Evolutionary conservation across 441 rosid genomes (phyloP).

Genomic region (Bocquillonia castaneifolia): DNA sequence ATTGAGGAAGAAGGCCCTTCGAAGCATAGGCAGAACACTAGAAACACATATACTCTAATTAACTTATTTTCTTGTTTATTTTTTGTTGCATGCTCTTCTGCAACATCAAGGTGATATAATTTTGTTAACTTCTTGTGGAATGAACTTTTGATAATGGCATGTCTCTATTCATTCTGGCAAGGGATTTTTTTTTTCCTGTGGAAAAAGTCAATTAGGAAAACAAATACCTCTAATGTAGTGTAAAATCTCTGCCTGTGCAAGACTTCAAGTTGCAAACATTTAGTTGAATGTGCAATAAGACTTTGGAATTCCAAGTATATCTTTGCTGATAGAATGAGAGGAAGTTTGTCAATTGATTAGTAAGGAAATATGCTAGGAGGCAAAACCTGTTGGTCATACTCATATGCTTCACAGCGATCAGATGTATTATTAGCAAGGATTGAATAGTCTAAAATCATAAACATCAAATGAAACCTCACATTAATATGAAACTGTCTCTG

Average conservation of each 20-base stretch:
- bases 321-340: not conserved
- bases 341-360: not conserved
- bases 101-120: not conserved
- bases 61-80: conserved; percentile 5
- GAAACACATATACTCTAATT: not conserved
- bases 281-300: not conserved
- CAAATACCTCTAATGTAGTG: not conserved
- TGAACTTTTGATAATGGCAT: not conserved
- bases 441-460: too few relatives aligned
- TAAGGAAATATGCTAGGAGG: not conserved
- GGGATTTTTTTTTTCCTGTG: not conserved
- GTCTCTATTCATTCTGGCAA: not conserved
- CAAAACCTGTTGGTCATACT: not conserved
- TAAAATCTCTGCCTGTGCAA: not conserved
- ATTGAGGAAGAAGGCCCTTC: not conserved
- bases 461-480: too few relatives aligned
- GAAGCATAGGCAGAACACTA: not conserved
- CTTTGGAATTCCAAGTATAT: not conserved
- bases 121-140: not conserved
- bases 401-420: too few relatives aligned
- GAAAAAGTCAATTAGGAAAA: not conserved
- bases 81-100: not conserved
- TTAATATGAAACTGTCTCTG: not conserved
- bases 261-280: not conserved
- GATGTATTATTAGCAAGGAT: too few relatives aligned